phyloP scores from a whole-genome alignment of 208 protist genomes.

The Naegleria gruberi region DNA sequence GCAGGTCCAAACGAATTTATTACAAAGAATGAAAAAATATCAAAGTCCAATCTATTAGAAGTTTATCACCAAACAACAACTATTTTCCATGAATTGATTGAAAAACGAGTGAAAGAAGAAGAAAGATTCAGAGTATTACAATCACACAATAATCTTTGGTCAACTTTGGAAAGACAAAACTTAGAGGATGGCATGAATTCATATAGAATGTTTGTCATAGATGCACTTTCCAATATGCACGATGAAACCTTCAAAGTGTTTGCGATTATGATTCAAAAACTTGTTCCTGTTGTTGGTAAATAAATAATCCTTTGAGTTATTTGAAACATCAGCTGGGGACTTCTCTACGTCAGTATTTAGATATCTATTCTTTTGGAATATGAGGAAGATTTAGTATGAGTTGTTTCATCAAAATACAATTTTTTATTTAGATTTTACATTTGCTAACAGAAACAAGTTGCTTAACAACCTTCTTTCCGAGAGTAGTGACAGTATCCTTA shows the following conservation, averaged over 20 bases:
- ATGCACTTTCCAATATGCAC: not conserved
- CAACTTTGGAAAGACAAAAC: not conserved
- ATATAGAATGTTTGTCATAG: not conserved
- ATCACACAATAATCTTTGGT: not conserved
- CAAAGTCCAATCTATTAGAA: not conserved
- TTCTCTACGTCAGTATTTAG: not conserved
- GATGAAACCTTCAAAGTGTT: not conserved
- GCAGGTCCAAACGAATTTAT: not conserved
- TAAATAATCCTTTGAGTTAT: not conserved
- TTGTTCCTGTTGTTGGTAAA: not conserved
- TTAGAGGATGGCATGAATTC: not conserved
- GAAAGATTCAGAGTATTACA: not conserved
- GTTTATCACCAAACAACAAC: not conserved
- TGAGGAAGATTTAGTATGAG: not conserved
- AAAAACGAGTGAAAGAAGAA: not conserved
- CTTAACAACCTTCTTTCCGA: not conserved
- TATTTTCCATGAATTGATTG: not conserved
- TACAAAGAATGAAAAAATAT: not conserved
- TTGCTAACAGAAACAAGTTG: not conserved
- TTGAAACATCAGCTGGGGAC: not conserved
- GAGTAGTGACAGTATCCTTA: not conserved
- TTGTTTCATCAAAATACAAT: no score
- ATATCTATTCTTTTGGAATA: not conserved
- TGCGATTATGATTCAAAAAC: not conserved
- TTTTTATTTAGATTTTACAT: no score